Percentiles rank a stretch among this genome's conserved stretches.
These are phyloP conservation scores for Malus hybrid DNA, from an alignment of 331 rosid species.

Conservation along the genomic window DNA sequence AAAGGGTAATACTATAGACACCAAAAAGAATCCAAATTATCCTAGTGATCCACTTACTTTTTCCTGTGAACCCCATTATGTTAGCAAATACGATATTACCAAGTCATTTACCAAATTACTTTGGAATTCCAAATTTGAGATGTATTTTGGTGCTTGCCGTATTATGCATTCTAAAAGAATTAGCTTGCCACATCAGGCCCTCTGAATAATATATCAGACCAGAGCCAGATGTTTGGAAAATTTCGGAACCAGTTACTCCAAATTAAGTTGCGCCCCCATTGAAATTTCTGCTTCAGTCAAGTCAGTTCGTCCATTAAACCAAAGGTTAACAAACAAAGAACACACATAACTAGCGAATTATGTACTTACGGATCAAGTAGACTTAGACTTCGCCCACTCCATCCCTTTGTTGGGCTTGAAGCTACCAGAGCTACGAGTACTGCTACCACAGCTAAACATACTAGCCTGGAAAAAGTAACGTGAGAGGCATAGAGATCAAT, in stretches of 20 bases:
- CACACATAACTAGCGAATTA: constrained; percentile 14
- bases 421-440: constrained; percentile 87
- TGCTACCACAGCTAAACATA: constrained; percentile 57
- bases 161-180: not conserved
- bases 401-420: constrained; percentile 95
- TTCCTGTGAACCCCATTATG: not conserved
- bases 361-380: constrained; percentile 85
- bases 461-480: constrained; percentile 60
- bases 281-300: not conserved
- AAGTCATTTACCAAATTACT: not conserved
- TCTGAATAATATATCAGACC: not conserved
- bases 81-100: not conserved
- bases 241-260: not conserved
- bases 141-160: not conserved
- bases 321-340: constrained; percentile 14
- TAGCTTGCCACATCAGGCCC: not conserved
- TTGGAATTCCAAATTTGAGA: not conserved
- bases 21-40: not conserved
- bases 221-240: not conserved
- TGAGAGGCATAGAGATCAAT: constrained; percentile 14
- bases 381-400: constrained; percentile 99
- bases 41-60: not conserved
- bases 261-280: not conserved
- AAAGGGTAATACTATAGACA: not conserved
- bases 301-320: constrained; percentile 3